Base-by-base conservation (phyloP, 306 rosid genomes). In the Quercus engelmannii region DNA sequence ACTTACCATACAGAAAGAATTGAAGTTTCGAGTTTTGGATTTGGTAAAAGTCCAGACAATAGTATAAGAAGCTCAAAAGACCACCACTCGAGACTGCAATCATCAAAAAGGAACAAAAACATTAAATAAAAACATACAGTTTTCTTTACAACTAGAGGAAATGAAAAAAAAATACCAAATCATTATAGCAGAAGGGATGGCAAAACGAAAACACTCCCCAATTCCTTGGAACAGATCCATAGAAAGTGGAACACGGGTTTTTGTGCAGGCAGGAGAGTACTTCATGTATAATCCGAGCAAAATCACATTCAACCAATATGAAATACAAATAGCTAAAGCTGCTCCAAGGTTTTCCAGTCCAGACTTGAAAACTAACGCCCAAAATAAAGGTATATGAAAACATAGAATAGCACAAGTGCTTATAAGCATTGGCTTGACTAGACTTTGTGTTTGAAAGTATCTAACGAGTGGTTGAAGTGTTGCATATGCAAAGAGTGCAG, bases 11-110 rank as follows among this genome's bases (percentile, higher is more conserved):
- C 84, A 13, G 97, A 89, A 28, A 94, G 84, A 56, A 94, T 92
- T 11, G 97, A 92, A 67, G 97, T 88, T 83, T 92, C 93, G 30
- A 94, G 94, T 84, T 85, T 77, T 12, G 97, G 97, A 92, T 92
- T 91, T 49, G 94, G 93, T 54, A 92, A 78, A 72, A 92, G 87
- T 38, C 98, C 97, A 59, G 97, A 87, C 41, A 92, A 41, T 82
- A 92, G 65, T 31, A 78, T 73, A 26, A 90, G 86, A 61, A 92
- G 79, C 87, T 92, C 93, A 69, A 61, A 92, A 58, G 97, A 88
- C 93, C 97, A 88, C 93, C 91, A 90, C 64, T 89, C 87, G 14
- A 91, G 86, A 85, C 93, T 91, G 52, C 58, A 80, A 28, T 58
- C 55, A 46, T 55, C 15, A 82, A 49, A 46, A 49, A 49, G 3